Evolutionary conservation across 805 yeast genomes (phyloP), one percentile per base, ranked within the genome.

Genomic region (Starmerella bacillaris): DNA sequence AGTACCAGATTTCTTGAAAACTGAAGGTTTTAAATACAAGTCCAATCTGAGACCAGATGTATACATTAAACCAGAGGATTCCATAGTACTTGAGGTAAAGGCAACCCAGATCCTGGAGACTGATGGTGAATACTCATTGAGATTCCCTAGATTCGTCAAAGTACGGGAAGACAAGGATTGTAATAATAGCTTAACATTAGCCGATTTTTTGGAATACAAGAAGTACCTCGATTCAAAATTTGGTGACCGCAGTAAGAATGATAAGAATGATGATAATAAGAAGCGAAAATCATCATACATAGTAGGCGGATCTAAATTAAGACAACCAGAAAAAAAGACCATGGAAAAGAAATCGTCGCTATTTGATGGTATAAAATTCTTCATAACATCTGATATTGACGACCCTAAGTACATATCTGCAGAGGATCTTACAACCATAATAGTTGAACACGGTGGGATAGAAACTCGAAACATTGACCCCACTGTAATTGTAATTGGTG

Each of bases 21-120:
- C 39, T 11, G 44, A 41, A 4, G 18, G 26, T 4, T n/a, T n/a
- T n/a, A n/a, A n/a, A n/a, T n/a, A n/a, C n/a, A n/a, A n/a, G n/a
- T 21, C 16, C 2, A 39, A 43, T 8, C 17, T 21, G 17, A 16
- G 18, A 4, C 46, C 47, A 1, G 42, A 43, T 18, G 66, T 64
- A 39, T 84, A 94, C 92, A 77, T 86, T 19, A 59, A 72, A 38
- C 95, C 95, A 0, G 58, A 62, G 26, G 70, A 78, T 20, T 77
- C 92, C 1, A 49, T 84, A 3, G 86, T 86, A 0, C 48, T 86
- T 5, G 93, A 83, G 50, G 70, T 84, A 14, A 82, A 78, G 49
- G 92, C 93, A 0, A 60, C 93, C 30, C 72, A 83, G 3, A 61
- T 82, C 4, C 73, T 71, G 21, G 19, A 8, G 20, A 83, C 70